Base-by-base conservation (phyloP, 176 grass and related monocot species). In the Thalia dealbata region DNA sequence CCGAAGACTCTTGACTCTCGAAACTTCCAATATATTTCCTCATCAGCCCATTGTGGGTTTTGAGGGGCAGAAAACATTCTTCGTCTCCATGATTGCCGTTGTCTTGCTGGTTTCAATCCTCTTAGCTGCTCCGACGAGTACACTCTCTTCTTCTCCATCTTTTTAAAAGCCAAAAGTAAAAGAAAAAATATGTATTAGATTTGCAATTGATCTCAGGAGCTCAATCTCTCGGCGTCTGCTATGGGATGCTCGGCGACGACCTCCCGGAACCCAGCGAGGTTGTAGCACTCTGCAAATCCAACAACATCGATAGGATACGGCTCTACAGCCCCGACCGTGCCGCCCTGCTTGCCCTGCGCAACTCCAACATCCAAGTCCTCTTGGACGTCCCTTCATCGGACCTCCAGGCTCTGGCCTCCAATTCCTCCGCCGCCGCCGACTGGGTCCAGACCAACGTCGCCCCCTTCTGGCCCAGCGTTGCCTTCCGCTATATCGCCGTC, bases 401-500 rank as follows among this genome's bases (percentile, higher is more conserved):
- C 0, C 63, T 82, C 69, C 26, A 45, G 14, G 22, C 71, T 7
- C 22, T 76, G 25, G 80, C 80, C 15, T 50, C 64, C 13, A 56
- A 70, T 50, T 32, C 64, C 2, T 19, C 21, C 6, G n/a, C 73
- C 14, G 80, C 73, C 48, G 19, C 35, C 14, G 21, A 35, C 6
- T 82, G 80, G 80, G 73, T 82, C 50, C 45, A 52, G 14, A 70
- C 5, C 29, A 59, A 69, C 73, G 69, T 82, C 13, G 59, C 59
- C 21, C 30, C 61, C 1, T 50, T 26, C 63, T 70, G 67, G 38
- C 80, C 80, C 7, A 24, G 54, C 48, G 73, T 82, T 32, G 59
- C 73, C 32, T 82, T 82, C 64, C 73, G 63, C 18, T 82, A 82
- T 22, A 48, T 77, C 18, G 84, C 84, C 1, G 88, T 91, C 21